Evolutionary conservation across 495 filamentous ascomycete genomes (phyloP), one percentile per base, ranked within the genome.

Genomic region (Massariosphaeria phaeospora): DNA sequence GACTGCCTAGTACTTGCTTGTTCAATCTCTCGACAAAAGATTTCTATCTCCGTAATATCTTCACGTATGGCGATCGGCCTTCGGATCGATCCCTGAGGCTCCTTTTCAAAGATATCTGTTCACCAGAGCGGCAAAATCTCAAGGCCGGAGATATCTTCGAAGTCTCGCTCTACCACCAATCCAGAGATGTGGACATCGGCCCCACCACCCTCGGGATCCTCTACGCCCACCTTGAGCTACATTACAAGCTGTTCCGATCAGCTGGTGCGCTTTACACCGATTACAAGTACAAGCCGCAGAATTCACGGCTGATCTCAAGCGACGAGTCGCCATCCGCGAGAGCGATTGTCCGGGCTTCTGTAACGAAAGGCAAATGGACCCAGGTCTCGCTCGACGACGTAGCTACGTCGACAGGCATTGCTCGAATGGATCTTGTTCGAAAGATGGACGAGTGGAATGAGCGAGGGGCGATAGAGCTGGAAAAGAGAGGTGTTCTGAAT

Each of bases 21-120:
- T 71, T 80, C 8, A 82, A 71, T 51, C 65, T 83, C 36, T 79
- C 76, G 15, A 59, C 60, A 1, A 70, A 76, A 17, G 79, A 82
- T 48, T 74, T 79, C 48, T 71, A 73, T 38, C 46, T 75, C 15
- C 69, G 73, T 17, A 79, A 83, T 52, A 70, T 75, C 50, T 80
- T 82, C 61, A 75, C 78, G 6, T 69, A 77, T 13, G 73, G 77
- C 2, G 78, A 82, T 51, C 64, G 81, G 0, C 80, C 81, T 0
- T 77, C 79, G 12, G 62, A 69, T 1, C 50, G 63, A 25, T 78
- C 73, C 2, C 61, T 83, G 1, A 55, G 47, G 18, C 55, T 52
- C 0, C 65, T 82, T 6, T 55, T 84, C 12, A 53, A 67, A 5
- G 68, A 76, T 8, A 61, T 83, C n/a, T 76, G 80, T 40, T 31